phyloP scores from a whole-genome alignment of 495 filamentous ascomycete genomes.

The Lepidopterella palustris region DNA sequence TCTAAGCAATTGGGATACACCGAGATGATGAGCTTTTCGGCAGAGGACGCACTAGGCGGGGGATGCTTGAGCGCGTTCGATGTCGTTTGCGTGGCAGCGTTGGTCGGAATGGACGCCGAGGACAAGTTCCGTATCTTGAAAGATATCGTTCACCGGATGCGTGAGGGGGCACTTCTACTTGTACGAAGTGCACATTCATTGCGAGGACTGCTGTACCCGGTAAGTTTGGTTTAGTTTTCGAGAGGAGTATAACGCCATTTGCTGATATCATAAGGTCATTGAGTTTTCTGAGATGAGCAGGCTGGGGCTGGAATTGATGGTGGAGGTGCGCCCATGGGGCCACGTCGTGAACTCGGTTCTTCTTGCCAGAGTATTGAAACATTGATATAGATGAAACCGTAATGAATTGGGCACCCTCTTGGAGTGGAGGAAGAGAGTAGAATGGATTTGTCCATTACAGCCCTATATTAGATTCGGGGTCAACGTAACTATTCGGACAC shows the following conservation, averaged over 20 bases:
- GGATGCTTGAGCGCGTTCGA: conserved; percentile 32
- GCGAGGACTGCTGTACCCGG: conserved; percentile 43
- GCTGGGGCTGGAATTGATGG: conserved; percentile 30
- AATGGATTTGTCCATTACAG: too few species aligned
- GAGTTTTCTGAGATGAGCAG: conserved; percentile 20
- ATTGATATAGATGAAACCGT: too few species aligned
- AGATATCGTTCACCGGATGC: conserved; percentile 34
- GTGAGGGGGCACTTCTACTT: conserved; percentile 36
- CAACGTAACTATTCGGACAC: too few species aligned
- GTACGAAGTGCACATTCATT: conserved; percentile 40
- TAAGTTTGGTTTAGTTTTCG: conserved; percentile 9
- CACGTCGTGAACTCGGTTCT: conserved; percentile 43
- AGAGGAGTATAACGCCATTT: background rate
- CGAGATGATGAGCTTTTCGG: conserved; percentile 6
- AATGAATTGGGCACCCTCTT: too few species aligned
- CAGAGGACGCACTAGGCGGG: conserved; percentile 26
- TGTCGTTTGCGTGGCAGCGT: conserved; percentile 43
- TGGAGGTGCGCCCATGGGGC: conserved; percentile 40
- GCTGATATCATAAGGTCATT: conserved; percentile 21
- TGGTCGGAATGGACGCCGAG: conserved; percentile 38
- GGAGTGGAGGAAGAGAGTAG: too few species aligned
- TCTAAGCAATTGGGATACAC: conserved; percentile 2
- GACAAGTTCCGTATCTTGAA: conserved; percentile 37
- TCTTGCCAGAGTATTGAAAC: conserved; percentile 30
- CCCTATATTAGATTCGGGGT: too few species aligned